Evolutionary conservation across 2,329 filamentous ascomycete species (phyloP), one percentile per base, ranked within the genome.

Genomic region (Alternaria hordeiaustralica): DNA sequence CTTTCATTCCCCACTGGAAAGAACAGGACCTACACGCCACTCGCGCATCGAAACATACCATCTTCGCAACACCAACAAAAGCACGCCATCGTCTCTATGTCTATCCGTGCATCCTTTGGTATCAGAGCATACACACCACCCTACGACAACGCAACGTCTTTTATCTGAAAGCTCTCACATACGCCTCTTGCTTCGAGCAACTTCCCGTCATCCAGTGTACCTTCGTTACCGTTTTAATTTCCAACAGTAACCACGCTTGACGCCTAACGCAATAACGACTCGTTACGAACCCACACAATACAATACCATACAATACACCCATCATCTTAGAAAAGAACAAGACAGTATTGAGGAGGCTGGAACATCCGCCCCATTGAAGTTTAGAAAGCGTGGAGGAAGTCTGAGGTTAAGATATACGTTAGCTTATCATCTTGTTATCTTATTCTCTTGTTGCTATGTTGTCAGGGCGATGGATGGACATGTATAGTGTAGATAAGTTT

Each of bases 21-120:
- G 4, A 2, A 18, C 36, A 11, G 8, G 8, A 6, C 36, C 9
- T 18, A 18, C 36, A 18, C 36, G 5, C 36, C 36, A 10, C 36
- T 10, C 36, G 13, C 30, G 30, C 30, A 36, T 15, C 30, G 13
- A 9, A 36, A 3, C 30, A 36, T 36, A 36, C 3, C 30, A 5
- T 2, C 13, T 15, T 15, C 0, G 7, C 33, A 36, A 36, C 0
- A 0, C n/a, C 9, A 3, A 41, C 36, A 41, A 41, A 36, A 3
- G 36, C 33, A 11, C 5, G 1, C 1, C n/a, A 18, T 41, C n/a
- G 9, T 1, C 5, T 36, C 36, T 1, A 18, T 11, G n/a, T 41
- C 36, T 18, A 9, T 2, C 33, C 4, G 0, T 41, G 1, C 2
- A 5, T 10, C 2, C 13, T 5, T 3, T 18, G 4, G 3, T 1